phyloP scores from a whole-genome alignment of 352 stramenopile species.

The Pythium aristosporum region DNA sequence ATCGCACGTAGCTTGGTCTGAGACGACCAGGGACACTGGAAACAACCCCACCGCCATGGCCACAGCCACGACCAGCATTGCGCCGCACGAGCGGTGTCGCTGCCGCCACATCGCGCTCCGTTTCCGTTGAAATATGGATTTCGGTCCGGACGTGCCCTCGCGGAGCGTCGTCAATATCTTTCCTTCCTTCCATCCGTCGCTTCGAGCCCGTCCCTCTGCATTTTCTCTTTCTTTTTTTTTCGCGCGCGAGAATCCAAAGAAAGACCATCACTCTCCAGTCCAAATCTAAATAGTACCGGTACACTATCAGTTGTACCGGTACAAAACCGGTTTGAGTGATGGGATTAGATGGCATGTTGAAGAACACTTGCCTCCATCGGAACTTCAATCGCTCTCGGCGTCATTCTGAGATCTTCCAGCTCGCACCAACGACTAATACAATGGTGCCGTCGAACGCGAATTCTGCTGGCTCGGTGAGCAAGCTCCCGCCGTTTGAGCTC shows the following conservation, averaged over 20 bases:
- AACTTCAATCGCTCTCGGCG: neutral
- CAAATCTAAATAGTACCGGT: neutral
- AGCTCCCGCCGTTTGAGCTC: slow-evolving; percentile 34
- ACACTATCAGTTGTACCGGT: neutral
- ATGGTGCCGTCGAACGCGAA: slow-evolving; percentile 9
- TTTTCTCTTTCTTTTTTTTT: slow-evolving; percentile 14
- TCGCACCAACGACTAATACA: neutral
- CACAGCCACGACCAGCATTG: neutral
- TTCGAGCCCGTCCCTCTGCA: neutral
- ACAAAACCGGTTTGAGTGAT: neutral
- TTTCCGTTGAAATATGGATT: neutral
- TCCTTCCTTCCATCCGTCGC: slow-evolving; percentile 11
- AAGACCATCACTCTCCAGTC: slow-evolving; percentile 4
- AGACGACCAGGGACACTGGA: neutral
- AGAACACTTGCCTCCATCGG: neutral
- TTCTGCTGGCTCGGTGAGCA: slow-evolving; percentile 18
- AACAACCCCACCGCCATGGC: neutral
- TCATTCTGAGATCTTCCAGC: neutral
- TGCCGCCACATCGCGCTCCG: neutral
- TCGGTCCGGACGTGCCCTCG: neutral
- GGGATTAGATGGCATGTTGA: slow-evolving; percentile 13
- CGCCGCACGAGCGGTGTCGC: neutral
- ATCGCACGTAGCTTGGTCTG: slow-evolving; percentile 3
- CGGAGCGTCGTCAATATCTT: slow-evolving; percentile 15
- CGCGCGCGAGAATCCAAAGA: neutral